Evolutionary conservation across 2,329 filamentous ascomycete species (phyloP).

Genomic region (Trichophyton schoenleinii): DNA sequence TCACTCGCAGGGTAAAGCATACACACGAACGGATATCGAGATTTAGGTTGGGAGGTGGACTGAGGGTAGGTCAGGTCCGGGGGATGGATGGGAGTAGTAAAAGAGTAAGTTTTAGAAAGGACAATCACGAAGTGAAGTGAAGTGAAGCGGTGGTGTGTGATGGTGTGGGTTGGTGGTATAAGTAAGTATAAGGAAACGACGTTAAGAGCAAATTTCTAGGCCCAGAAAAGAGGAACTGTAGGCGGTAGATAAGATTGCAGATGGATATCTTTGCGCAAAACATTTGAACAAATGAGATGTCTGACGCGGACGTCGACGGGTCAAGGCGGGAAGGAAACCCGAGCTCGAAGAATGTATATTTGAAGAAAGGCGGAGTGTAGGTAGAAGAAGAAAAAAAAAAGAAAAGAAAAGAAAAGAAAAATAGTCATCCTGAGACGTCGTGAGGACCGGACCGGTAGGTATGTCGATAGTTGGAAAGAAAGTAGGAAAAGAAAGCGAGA

Average conservation of each 20-base stretch:
- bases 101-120: not conserved
- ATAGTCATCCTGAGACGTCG: not conserved
- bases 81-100: not conserved
- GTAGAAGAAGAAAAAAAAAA: not conserved
- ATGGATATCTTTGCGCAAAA: not conserved
- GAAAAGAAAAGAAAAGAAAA: not conserved
- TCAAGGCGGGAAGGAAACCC: not conserved
- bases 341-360: not conserved
- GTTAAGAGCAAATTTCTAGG: not conserved
- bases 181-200: not conserved
- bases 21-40: not conserved
- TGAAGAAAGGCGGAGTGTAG: not conserved
- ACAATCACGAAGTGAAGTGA: conserved; percentile 1
- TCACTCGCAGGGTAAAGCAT: not conserved
- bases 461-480: not conserved
- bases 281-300: not conserved
- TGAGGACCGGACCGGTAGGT: not conserved
- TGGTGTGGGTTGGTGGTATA: not conserved
- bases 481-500: not conserved
- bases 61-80: not conserved
- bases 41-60: not conserved
- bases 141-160: not conserved
- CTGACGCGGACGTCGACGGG: not conserved
- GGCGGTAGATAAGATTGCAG: not conserved
- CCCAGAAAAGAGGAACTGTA: not conserved